phyloP scores from a whole-genome alignment of 208 protist genomes.

The Wallacemonas rigidus region DNA sequence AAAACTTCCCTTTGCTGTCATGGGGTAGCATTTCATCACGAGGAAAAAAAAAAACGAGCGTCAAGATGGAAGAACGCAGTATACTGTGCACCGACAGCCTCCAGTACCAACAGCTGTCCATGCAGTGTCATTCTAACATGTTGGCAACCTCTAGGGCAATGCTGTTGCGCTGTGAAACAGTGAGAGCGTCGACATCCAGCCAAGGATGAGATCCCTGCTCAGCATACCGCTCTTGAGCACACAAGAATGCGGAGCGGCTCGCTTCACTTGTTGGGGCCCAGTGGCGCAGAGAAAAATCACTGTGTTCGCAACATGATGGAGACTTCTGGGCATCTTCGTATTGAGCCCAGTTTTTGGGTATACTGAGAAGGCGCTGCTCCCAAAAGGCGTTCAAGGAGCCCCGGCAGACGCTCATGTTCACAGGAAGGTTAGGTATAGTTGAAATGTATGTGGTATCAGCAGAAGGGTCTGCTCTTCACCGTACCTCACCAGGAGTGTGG shows the following conservation, averaged over 20 bases:
- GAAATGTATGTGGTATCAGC: not conserved
- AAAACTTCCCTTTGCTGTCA: not conserved
- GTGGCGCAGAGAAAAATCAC: not conserved
- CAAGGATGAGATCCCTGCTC: not conserved
- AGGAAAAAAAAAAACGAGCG: conserved; percentile 11
- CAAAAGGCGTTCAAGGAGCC: not conserved
- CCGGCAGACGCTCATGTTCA: conserved; percentile 1
- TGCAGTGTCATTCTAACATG: not conserved
- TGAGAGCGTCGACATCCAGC: not conserved
- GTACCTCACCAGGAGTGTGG: not conserved
- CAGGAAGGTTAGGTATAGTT: not conserved
- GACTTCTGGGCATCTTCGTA: not conserved
- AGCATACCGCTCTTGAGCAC: not conserved
- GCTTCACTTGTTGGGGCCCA: not conserved
- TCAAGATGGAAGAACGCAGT: conserved; percentile 1
- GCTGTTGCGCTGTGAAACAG: not conserved
- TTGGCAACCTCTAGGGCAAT: not conserved
- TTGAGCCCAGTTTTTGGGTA: not conserved
- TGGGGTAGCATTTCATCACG: not conserved
- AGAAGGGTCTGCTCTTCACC: not conserved
- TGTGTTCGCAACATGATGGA: not conserved
- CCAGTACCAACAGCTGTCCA: not conserved
- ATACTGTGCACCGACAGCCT: not conserved
- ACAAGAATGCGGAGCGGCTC: not conserved
- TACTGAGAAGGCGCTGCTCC: not conserved